phyloP scores from a whole-genome alignment of 139 green algal genomes.

The Zygnema cylindricum region DNA sequence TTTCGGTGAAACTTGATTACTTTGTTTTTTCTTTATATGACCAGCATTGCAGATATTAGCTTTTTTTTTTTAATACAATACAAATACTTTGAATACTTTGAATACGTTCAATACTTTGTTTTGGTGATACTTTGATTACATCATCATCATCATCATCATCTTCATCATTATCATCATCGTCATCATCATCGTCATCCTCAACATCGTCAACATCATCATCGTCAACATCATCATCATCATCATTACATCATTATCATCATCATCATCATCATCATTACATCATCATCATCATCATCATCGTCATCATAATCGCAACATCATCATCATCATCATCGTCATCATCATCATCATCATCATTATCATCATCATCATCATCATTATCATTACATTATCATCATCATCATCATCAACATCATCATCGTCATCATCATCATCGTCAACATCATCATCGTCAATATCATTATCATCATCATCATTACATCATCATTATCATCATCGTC shows the following conservation, averaged over 20 bases:
- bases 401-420: neutral
- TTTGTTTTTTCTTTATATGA: too few relatives aligned
- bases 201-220: too few relatives aligned
- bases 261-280: constrained; percentile 6
- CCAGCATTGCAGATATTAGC: too few relatives aligned
- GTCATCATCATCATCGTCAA: neutral
- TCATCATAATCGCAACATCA: neutral
- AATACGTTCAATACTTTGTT: too few relatives aligned
- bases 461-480: neutral
- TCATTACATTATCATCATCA: neutral
- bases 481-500: constrained; percentile 18
- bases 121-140: too few relatives aligned
- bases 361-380: constrained; percentile 16
- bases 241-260: constrained; percentile 11
- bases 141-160: too few relatives aligned
- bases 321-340: neutral
- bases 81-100: too few relatives aligned
- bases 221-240: too few relatives aligned
- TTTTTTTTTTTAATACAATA: too few relatives aligned
- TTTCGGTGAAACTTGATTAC: too few relatives aligned
- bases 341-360: neutral
- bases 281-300: neutral
- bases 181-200: too few relatives aligned
- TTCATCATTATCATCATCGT: too few relatives aligned
- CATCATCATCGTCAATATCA: neutral